A percentile compares a stretch with the other conserved stretches of the same genome.
Evolutionary conservation across 1,284 basidiomycete genomes (phyloP).

Genomic region (Polyporus tsugae): DNA sequence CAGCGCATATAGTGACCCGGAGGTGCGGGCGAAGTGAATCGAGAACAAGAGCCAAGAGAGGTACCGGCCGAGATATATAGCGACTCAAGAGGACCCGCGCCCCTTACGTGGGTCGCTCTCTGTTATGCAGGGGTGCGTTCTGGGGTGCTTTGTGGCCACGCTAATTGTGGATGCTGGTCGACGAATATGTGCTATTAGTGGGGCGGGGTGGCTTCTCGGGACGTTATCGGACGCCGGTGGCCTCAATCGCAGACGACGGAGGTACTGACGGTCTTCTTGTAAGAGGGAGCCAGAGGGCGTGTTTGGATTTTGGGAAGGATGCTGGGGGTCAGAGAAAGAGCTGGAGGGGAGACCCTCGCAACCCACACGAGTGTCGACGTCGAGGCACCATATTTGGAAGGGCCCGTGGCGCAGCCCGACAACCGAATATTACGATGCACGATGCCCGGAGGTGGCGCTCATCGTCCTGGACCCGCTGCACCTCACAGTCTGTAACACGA

Average conservation of each 20-base stretch:
- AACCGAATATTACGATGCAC: neutral
- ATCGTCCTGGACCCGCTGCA: neutral
- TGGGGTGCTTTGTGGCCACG: constrained; percentile 18
- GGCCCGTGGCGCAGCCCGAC: neutral
- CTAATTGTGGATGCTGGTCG: neutral
- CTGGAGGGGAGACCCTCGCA: neutral
- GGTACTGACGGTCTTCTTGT: neutral
- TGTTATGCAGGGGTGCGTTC: neutral
- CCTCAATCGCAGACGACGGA: constrained; percentile 8
- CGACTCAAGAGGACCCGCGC: neutral
- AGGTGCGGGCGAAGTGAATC: neutral
- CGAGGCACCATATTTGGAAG: neutral
- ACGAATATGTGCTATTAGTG: constrained; percentile 11
- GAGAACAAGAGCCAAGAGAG: constrained; percentile 3
- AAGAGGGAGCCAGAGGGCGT: neutral
- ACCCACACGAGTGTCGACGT: neutral
- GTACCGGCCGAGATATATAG: constrained; percentile 7
- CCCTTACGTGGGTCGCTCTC: neutral
- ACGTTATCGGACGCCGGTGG: constrained; percentile 29
- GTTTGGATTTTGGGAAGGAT: neutral
- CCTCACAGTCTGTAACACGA: neutral
- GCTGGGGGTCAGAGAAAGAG: neutral
- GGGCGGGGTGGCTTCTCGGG: constrained; percentile 28
- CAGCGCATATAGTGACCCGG: constrained; percentile 1
- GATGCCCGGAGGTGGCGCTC: neutral